Base-by-base conservation (phyloP, 2,329 filamentous ascomycete genomes). In the Plectosphaerella sp. region DNA sequence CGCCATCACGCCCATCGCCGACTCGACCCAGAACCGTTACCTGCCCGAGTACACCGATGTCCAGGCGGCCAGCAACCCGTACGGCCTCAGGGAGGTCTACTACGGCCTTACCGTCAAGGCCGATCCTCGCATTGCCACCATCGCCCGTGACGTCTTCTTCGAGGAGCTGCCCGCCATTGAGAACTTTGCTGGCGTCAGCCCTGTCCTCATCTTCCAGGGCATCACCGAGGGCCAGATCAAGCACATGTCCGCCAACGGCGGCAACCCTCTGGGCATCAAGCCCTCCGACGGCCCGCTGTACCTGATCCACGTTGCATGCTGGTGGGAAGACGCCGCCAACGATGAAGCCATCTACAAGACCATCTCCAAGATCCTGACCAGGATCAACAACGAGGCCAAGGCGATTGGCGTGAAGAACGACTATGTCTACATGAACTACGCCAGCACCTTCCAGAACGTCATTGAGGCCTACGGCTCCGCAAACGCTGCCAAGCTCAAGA, bases 341-440 rank as follows among this genome's bases (percentile, higher is more conserved):
- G 60, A 64, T 45, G 49, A 37, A 7, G 47, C 50, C 18, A 56
- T 62, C n/a, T 55, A 60, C 45, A 15, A 47, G 3, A 55, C 54
- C n/a, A 53, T 55, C 12, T 58, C 58, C 3, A 46, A 50, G 7
- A 46, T 62, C 3, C 39, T 64, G 12, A 41, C 52, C 7, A 55
- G 45, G 22, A 51, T 63, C 37, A 52, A 57, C 16, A 57, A 57
- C 4, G 51, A 49, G 7, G 49, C 54, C 16, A 45, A 54, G 48
- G 33, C 22, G 33, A 51, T 47, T 5, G 61, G 57, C 5, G 15
- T 47, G 3, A 28, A 54, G n/a, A 57, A 50, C 24, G 58, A 59
- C 14, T 65, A 58, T 35, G 33, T 61, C 16, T 76, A 75, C 57
- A 66, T 76, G 57, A 76, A 77, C 59, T 76, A 77, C 54, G 73